These are phyloP conservation scores for Ceratonia siliqua DNA, from an alignment of 306 rosid species.

Conservation along the genomic window DNA sequence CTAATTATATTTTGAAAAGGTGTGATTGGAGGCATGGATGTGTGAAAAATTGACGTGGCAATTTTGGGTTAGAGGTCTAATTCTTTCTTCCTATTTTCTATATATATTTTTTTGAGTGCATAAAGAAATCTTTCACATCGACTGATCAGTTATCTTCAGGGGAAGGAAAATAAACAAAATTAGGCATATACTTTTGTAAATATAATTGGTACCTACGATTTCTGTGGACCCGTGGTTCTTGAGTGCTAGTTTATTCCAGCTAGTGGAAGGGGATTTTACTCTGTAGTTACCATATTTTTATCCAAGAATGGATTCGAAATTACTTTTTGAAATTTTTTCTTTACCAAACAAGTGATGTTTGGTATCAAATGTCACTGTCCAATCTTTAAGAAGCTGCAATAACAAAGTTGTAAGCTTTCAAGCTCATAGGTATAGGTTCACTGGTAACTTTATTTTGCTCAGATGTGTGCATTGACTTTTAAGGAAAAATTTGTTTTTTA, in stretches of 20 bases:
- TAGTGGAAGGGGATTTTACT: neutral
- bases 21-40: neutral
- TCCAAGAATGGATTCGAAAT: neutral
- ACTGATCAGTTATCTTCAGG: neutral
- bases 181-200: neutral
- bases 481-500: constrained; percentile 57
- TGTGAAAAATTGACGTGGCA: neutral
- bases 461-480: constrained; percentile 48
- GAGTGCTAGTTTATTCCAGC: neutral
- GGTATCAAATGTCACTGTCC: neutral
- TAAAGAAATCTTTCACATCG: neutral
- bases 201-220: neutral
- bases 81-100: neutral
- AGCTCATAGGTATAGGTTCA: constrained; percentile 36
- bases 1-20: neutral
- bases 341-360: neutral
- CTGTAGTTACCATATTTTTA: neutral
- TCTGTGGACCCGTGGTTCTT: neutral
- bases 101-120: neutral
- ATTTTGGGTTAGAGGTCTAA: neutral
- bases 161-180: constrained; percentile 4
- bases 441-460: constrained; percentile 32
- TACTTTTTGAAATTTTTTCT: neutral
- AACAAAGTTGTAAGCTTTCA: constrained; percentile 12
- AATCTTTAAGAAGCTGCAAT: constrained; percentile 12